Percentiles rank a stretch among this genome's conserved stretches.
Conservation (phyloP, 1,139 yeast species). For the Protomyces inundatus region DNA sequence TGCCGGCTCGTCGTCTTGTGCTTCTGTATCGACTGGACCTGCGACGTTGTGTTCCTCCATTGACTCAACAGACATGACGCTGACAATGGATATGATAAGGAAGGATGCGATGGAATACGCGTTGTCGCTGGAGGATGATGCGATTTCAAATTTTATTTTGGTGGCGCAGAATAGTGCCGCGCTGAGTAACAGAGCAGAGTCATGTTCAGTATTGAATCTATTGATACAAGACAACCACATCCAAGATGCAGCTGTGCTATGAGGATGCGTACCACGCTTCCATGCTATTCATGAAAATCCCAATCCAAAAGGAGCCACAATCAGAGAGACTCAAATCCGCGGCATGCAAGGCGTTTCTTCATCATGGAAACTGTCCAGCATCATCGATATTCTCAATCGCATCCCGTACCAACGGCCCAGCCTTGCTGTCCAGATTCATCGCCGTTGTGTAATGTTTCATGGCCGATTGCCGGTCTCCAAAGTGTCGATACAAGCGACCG, state of each 20-base stretch:
- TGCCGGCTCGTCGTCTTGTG: background rate
- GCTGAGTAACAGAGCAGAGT: too few relatives aligned
- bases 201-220: too few relatives aligned
- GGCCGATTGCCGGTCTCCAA: constrained; percentile 70
- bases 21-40: background rate
- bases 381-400: constrained; percentile 42
- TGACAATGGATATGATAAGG: too few relatives aligned
- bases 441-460: constrained; percentile 85
- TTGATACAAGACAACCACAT: too few relatives aligned
- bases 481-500: constrained; percentile 78
- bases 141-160: too few relatives aligned
- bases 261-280: background rate
- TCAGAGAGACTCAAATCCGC: background rate
- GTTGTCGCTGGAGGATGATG: too few relatives aligned
- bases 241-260: too few relatives aligned
- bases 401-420: constrained; percentile 77
- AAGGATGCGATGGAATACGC: too few relatives aligned
- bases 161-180: too few relatives aligned
- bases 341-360: background rate
- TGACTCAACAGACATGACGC: too few relatives aligned
- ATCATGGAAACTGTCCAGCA: background rate
- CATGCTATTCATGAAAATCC: background rate
- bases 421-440: constrained; percentile 86
- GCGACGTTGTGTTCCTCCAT: too few relatives aligned
- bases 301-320: background rate